Evolutionary conservation across 345 rosid genomes (phyloP), one percentile per base, ranked within the genome.

Genomic region (Litchi chinensis): DNA sequence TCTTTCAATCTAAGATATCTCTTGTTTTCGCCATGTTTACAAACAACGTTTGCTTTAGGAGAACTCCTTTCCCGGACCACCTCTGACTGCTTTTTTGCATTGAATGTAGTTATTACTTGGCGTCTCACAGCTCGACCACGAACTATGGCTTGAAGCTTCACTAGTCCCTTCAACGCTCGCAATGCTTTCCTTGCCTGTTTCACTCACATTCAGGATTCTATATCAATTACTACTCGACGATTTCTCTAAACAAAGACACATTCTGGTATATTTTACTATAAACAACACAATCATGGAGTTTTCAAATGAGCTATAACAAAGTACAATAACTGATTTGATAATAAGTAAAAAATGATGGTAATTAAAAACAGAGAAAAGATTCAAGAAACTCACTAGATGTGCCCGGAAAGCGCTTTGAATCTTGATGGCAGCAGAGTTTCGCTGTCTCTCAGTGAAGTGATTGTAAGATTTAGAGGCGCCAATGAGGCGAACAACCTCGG

Each of bases 101-200:
- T 82, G 15, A 84, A 85, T 39, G 50, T 74, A 74, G n/a, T 50
- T 50, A 69, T 65, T 40, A 79, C 37, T 69, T 82, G 82, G 65
- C 91, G 85, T 71, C 99, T 89, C 71, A 87, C 93, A 44, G 89
- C 91, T 83, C 81, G 77, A 12, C 98, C 99, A 15, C 98, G 93
- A 41, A 85, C 91, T 66, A 93, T 85, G 21, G 98, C 97, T 89
- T 95, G 99, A 59, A 95, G 93, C 89, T 83, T 91, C 83, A 93
- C 97, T 12, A 93, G 68, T 76, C 96, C 99, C 81, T 90, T 92
- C 26, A 95, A 74, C 32, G 98, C 99, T 15, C 93, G 79, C 71
- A 95, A 84, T 3, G 99, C 99, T 87, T 92, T 95, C 87, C 93
- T 93, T 0, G 98, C 99, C 99, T 95, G 82, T 81, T 67, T 70